phyloP scores from a whole-genome alignment of 179 eudicot species.

The Pouteria campechiana region DNA sequence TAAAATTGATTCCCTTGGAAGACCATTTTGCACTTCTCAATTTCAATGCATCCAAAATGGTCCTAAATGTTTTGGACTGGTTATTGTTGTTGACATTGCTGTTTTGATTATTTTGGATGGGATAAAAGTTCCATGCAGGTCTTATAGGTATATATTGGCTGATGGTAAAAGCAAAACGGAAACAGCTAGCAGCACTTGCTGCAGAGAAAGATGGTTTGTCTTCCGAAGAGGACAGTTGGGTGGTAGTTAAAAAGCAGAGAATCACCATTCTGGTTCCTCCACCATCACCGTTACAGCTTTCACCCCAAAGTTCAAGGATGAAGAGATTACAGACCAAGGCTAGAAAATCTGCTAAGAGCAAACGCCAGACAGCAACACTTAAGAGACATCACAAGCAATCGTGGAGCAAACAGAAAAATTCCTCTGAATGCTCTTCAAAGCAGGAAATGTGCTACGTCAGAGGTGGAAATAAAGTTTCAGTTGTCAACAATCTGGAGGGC shows the following conservation, averaged over 20 bases:
- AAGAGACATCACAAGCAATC: conserved; percentile 5
- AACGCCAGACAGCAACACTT: conserved; percentile 10
- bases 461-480: conserved; percentile 2
- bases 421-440: conserved; percentile 12
- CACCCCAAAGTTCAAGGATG: too few relatives aligned
- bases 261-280: conserved; percentile 62
- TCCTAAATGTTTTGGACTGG: too few relatives aligned
- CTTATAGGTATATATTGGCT: too few relatives aligned
- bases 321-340: too few relatives aligned
- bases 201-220: conserved; percentile 14
- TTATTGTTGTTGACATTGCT: too few relatives aligned
- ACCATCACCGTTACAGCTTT: conserved; percentile 17
- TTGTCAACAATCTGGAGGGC: neutral
- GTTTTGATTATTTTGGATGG: too few relatives aligned
- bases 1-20: too few relatives aligned
- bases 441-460: conserved; percentile 12
- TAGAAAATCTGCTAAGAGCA: conserved; percentile 5
- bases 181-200: conserved; percentile 10
- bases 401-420: conserved; percentile 12
- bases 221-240: conserved; percentile 55
- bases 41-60: too few relatives aligned
- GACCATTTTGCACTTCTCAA: too few relatives aligned
- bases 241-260: conserved; percentile 71
- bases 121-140: too few relatives aligned
- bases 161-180: conserved; percentile 37